Conservation (phyloP, 345 rosid species). For the Brassica cretica region DNA sequence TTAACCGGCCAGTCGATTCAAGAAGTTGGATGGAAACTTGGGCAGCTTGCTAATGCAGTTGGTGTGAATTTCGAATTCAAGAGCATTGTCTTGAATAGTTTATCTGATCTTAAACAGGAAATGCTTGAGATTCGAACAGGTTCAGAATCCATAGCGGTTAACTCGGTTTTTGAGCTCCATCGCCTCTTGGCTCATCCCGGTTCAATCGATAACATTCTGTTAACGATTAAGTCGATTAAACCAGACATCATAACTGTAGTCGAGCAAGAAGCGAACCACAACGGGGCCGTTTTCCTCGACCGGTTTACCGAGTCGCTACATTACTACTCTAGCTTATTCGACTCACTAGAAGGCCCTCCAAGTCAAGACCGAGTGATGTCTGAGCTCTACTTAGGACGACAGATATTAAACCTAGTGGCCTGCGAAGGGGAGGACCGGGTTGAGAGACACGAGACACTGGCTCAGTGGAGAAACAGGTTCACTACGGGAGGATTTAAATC, state of each 20-base stretch:
- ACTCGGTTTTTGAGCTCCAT: slow-evolving; percentile 80
- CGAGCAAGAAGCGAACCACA: slow-evolving; percentile 93
- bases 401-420: slow-evolving; percentile 83
- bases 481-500: slow-evolving; percentile 59
- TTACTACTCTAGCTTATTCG: slow-evolving; percentile 82
- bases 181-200: slow-evolving; percentile 60
- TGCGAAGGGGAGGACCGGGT: slow-evolving; percentile 79
- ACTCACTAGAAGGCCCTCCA: slow-evolving; percentile 71
- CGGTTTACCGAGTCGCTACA: slow-evolving; percentile 82
- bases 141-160: slow-evolving; percentile 68
- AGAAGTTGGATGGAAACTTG: slow-evolving; percentile 78
- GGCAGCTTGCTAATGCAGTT: slow-evolving; percentile 61
- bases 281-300: slow-evolving; percentile 64
- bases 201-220: slow-evolving; percentile 57
- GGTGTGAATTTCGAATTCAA: slow-evolving; percentile 67
- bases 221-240: slow-evolving; percentile 53
- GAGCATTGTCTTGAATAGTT: slow-evolving; percentile 58
- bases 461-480: slow-evolving; percentile 70
- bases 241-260: slow-evolving; percentile 81
- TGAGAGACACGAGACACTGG: slow-evolving; percentile 75
- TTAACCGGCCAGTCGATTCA: slow-evolving; percentile 61
- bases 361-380: slow-evolving; percentile 73
- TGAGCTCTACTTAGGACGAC: slow-evolving; percentile 72
- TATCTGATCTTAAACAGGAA: slow-evolving; percentile 71
- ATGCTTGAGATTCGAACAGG: slow-evolving; percentile 63